These are phyloP conservation scores for Homolaphlyctis polyrhiza DNA, from an alignment of 371 early-diverging fungal genomes.

Conservation along the genomic window DNA sequence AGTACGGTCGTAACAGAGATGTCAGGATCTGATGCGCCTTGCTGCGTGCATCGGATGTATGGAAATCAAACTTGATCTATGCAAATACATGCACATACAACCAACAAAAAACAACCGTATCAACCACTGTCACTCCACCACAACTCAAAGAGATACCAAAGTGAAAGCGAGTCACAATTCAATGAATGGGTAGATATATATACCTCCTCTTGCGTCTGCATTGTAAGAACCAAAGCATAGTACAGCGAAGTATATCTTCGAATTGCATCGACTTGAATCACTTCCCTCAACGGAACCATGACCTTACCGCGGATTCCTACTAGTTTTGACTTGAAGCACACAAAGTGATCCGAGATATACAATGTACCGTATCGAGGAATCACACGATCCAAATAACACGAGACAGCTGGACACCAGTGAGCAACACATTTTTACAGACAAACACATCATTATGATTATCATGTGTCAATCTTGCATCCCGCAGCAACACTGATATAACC, in stretches of 20 bases:
- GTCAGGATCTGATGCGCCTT: no score
- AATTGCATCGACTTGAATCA: conserved; percentile 14
- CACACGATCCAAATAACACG: conserved; percentile 14
- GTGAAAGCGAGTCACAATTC: no score
- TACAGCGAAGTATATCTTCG: conserved; percentile 14
- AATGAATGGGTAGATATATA: no score
- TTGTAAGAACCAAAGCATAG: conserved; percentile 5
- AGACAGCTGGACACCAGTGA: no score
- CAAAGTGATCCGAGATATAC: conserved; percentile 58
- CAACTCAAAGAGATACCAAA: no score
- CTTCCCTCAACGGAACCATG: conserved; percentile 39
- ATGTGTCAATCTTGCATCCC: no score
- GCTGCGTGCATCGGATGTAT: conserved; percentile 28
- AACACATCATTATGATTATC: no score
- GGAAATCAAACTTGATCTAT: conserved; percentile 42
- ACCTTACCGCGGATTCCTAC: conserved; percentile 58
- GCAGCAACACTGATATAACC: no score
- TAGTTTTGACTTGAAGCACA: conserved; percentile 63
- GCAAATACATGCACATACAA: background rate
- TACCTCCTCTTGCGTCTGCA: conserved; percentile 9
- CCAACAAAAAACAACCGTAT: no score
- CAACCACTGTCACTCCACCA: no score
- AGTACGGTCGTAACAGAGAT: no score
- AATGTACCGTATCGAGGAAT: conserved; percentile 58
- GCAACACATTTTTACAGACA: no score